A percentile compares a stretch with the other conserved stretches of the same genome.
phyloP scores from a whole-genome alignment of 164 flowering plant species.

The Vitis rotundifolia region DNA sequence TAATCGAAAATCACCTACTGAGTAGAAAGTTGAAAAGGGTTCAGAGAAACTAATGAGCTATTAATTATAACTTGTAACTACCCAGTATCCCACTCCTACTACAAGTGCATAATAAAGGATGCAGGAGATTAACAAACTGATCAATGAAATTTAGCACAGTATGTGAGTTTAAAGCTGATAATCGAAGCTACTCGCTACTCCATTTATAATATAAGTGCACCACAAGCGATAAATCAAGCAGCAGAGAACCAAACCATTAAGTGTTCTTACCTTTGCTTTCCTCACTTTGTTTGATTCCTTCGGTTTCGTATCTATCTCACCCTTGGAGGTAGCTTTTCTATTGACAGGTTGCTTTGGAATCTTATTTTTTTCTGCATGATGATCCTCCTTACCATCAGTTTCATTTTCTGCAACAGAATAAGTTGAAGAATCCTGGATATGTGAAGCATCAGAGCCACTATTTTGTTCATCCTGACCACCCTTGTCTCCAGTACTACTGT shows the following conservation, averaged over 20 bases:
- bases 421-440: conserved; percentile 24
- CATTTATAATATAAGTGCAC: not conserved
- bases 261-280: conserved; percentile 58
- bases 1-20: no score
- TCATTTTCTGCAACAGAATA: conserved; percentile 23
- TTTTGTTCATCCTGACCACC: conserved; percentile 20
- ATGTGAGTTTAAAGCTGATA: no score
- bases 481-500: not conserved
- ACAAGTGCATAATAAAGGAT: no score
- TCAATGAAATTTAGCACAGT: no score
- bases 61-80: no score
- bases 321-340: conserved; percentile 35
- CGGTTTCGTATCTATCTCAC: conserved; percentile 34
- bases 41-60: no score
- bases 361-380: conserved; percentile 20
- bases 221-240: not conserved
- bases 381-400: conserved; percentile 21
- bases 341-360: conserved; percentile 28
- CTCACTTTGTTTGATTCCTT: conserved; percentile 57
- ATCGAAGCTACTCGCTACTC: no score
- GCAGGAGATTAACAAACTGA: no score
- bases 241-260: not conserved
- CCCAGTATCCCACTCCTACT: no score
- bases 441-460: conserved; percentile 16
- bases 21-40: no score